Base-by-base conservation (phyloP, 495 filamentous ascomycete genomes). In the Rhypophila decipiens region DNA sequence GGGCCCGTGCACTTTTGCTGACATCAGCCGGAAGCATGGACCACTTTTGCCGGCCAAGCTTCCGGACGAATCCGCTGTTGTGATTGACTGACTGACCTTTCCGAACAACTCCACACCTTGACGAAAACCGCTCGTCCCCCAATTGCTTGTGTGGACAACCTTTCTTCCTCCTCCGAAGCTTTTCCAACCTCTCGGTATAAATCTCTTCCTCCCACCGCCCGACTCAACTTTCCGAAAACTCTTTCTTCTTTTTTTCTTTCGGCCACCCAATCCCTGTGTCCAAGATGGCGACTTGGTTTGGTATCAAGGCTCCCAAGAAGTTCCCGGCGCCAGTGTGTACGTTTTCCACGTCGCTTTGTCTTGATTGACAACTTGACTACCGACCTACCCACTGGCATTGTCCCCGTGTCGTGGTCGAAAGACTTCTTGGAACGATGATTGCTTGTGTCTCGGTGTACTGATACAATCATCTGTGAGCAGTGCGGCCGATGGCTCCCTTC, bases 401-500 rank as follows among this genome's bases (percentile, higher is more conserved):
- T n/a, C n/a, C n/a, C 27, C 13, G 13, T 31, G 27, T 31, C 27
- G 27, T 13, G 27, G 27, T 31, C 27, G 7, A 31, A 31, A 31
- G 13, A 31, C 27, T n/a, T 23, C 50, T 22, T n/a, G n/a, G n/a
- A n/a, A n/a, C n/a, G n/a, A n/a, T n/a, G n/a, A n/a, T n/a, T 31
- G 27, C 27, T 31, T 7, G 13, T 40, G 20, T n/a, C n/a, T n/a
- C n/a, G n/a, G n/a, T n/a, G 44, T 50, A 57, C 46, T 53, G 47
- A 46, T 42, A 64, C 40, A 57, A 39, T 13, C 8, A 56, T 52
- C 47, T 34, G 27, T 40, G 49, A 59, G 72, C 67, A 97, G 91
- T 86, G 73, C 71, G 76, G 74, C 90, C 90, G 53, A 79, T 94
- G 81, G 82, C 78, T 61, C 91, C 91, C 45, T 97, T 96, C 82